Evolutionary conservation across 805 yeast genomes (phyloP).

Genomic region (Wickerhamomyces mucosus): DNA sequence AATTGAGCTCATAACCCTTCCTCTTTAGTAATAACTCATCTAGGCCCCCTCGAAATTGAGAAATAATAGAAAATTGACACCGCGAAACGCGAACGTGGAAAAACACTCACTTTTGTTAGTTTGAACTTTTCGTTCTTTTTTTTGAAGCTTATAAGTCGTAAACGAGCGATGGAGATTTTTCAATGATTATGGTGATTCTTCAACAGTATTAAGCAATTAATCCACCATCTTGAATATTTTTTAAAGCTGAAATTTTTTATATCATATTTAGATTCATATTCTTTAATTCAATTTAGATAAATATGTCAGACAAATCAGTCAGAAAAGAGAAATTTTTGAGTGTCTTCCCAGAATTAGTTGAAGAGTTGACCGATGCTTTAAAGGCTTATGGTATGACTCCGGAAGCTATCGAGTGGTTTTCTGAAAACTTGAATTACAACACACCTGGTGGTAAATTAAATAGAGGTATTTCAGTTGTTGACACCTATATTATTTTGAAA

Average conservation of each 20-base stretch:
- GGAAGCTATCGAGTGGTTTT: constrained; percentile 84
- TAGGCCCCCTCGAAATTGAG: too few relatives aligned
- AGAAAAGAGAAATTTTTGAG: constrained; percentile 48
- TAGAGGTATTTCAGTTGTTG: constrained; percentile 93
- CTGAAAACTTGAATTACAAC: constrained; percentile 65
- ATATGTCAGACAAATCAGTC: constrained; percentile 17
- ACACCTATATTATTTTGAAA: constrained; percentile 77
- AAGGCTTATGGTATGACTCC: constrained; percentile 68
- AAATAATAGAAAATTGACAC: too few relatives aligned
- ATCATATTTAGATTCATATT: too few relatives aligned
- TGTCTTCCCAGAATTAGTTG: constrained; percentile 70
- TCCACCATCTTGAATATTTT: too few relatives aligned
- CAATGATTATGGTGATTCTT: too few relatives aligned
- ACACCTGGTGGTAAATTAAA: constrained; percentile 95
- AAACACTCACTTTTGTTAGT: background rate
- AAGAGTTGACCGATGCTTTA: constrained; percentile 58
- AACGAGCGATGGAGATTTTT: too few relatives aligned
- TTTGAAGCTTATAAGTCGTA: too few relatives aligned
- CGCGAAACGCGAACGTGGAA: too few relatives aligned
- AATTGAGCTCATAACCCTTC: too few relatives aligned
- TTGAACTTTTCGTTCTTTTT: background rate
- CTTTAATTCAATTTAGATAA: constrained; percentile 2
- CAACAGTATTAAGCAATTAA: too few relatives aligned
- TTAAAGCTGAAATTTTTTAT: too few relatives aligned
- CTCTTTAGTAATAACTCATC: too few relatives aligned